Evolutionary conservation across 208 protist genomes (phyloP).

Genomic region (Leishmania tropica): DNA sequence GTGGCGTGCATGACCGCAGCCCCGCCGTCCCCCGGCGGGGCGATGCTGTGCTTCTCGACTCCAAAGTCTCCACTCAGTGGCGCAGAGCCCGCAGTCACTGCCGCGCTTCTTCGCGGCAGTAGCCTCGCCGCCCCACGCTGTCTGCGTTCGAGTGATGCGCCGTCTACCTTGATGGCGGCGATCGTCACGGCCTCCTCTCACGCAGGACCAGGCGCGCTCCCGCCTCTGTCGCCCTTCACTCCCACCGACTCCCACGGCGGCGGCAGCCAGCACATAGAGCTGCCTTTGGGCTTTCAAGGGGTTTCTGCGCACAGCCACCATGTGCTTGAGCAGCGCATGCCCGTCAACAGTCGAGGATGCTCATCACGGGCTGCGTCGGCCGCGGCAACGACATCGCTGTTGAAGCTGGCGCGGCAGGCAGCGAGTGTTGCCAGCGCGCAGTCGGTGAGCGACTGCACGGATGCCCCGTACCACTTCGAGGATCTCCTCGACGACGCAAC

Average conservation of each 20-base stretch:
- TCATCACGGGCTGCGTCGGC: not conserved
- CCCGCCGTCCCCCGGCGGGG: not conserved
- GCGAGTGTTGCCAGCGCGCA: slow-evolving; percentile 18
- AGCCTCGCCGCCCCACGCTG: not conserved
- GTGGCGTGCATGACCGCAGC: not conserved
- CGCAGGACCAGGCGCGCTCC: not conserved
- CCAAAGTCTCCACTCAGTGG: not conserved
- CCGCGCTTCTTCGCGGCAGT: not conserved
- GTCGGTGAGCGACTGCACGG: slow-evolving; percentile 20
- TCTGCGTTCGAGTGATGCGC: not conserved
- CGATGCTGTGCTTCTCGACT: not conserved
- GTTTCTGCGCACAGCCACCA: slow-evolving; percentile 1
- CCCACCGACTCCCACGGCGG: not conserved
- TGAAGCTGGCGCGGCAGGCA: slow-evolving; percentile 1
- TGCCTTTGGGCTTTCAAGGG: not conserved
- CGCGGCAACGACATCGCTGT: not conserved
- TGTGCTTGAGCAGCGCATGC: slow-evolving; percentile 5
- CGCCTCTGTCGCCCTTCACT: not conserved
- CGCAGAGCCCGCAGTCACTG: not conserved
- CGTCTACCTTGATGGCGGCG: not conserved
- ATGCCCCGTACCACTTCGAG: slow-evolving; percentile 26
- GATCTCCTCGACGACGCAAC: slow-evolving; percentile 20
- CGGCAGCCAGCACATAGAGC: not conserved
- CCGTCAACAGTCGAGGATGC: not conserved
- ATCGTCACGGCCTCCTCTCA: not conserved